Evolutionary conservation across 371 early-diverging fungal genomes (phyloP).

Genomic region (Sporodiniella umbellata): DNA sequence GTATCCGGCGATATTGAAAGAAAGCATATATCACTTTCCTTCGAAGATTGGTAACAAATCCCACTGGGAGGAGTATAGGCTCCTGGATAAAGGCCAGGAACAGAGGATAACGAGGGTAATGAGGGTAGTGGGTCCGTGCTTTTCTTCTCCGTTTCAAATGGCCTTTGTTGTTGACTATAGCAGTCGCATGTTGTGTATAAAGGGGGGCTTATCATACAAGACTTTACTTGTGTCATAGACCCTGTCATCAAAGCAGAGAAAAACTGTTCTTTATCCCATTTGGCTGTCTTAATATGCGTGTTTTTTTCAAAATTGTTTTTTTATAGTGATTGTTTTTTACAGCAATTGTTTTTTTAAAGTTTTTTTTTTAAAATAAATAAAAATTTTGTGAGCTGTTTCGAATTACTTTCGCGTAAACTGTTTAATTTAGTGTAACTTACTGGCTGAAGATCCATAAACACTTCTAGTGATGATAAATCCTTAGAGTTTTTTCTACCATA

Average conservation of each 20-base stretch:
- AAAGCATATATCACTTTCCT: neutral
- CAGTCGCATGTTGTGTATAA: constrained; percentile 23
- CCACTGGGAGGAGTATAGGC: constrained; percentile 23
- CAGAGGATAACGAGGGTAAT: constrained; percentile 18
- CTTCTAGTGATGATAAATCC: constrained; percentile 13
- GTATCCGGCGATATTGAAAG: neutral
- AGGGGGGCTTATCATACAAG: constrained; percentile 17
- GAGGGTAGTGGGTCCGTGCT: constrained; percentile 17
- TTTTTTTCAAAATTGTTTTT: no score
- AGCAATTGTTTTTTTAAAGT: no score
- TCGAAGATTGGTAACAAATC: neutral
- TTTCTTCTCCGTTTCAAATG: constrained; percentile 19
- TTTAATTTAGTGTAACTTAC: constrained; percentile 15
- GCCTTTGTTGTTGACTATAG: constrained; percentile 7
- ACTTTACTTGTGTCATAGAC: constrained; percentile 30
- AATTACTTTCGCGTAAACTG: no score
- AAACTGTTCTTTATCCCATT: constrained; percentile 41
- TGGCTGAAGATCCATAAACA: constrained; percentile 38
- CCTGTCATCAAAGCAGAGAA: constrained; percentile 33
- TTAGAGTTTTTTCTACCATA: constrained; percentile 23
- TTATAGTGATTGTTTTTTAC: no score
- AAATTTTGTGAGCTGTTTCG: neutral
- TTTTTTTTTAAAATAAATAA: neutral
- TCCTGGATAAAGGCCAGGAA: constrained; percentile 34
- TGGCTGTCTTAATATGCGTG: no score